These are phyloP conservation scores for Selaginella moellendorffii DNA, from an alignment of 75 land plant genomes.

Conservation along the genomic window DNA sequence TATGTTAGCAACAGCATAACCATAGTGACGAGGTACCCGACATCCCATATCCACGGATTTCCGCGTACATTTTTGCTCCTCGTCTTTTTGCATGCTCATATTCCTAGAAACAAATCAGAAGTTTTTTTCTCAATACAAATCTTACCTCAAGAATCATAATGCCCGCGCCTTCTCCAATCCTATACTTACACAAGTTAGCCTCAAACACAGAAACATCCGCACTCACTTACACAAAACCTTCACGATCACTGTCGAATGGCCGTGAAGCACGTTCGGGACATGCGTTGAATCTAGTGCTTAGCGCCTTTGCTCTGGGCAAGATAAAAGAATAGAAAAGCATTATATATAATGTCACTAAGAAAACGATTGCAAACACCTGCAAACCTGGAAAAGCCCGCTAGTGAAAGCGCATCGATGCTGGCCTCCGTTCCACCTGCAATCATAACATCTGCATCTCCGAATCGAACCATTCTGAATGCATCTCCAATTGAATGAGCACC, in stretches of 20 bases:
- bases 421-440: constrained; percentile 97
- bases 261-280: constrained; percentile 60
- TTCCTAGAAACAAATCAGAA: constrained; percentile 46
- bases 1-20: neutral
- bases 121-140: neutral
- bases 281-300: constrained; percentile 69
- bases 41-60: constrained; percentile 96
- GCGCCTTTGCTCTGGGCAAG: constrained; percentile 69
- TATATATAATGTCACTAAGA: neutral
- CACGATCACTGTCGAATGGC: constrained; percentile 85
- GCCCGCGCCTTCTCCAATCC: constrained; percentile 97
- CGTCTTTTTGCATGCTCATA: constrained; percentile 75
- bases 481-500: constrained; percentile 99
- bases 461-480: constrained; percentile 88
- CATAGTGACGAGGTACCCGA: too few relatives aligned
- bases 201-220: too few relatives aligned
- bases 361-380: neutral
- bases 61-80: constrained; percentile 91
- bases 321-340: neutral
- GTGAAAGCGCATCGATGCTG: constrained; percentile 92
- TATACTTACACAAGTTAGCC: too few relatives aligned
- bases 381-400: constrained; percentile 93
- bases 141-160: constrained; percentile 87
- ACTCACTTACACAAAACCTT: constrained; percentile 81
- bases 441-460: constrained; percentile 99